A percentile compares a stretch with the other conserved stretches of the same genome.
phyloP scores from a whole-genome alignment of 106 monocot genomes.

The Platanthera zijinensis region DNA sequence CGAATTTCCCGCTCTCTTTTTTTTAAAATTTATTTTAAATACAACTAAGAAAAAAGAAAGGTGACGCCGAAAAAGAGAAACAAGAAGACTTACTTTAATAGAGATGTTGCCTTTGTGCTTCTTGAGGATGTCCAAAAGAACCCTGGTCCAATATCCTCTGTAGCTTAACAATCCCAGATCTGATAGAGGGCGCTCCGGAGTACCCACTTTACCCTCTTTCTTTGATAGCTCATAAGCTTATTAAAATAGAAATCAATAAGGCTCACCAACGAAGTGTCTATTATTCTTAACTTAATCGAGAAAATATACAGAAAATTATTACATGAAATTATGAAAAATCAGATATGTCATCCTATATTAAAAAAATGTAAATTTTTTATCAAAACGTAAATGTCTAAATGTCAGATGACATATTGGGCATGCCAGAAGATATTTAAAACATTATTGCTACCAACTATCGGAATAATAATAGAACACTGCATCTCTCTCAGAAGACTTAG shows the following conservation, averaged over 20 bases:
- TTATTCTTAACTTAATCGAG: neutral
- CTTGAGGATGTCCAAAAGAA: slow-evolving; percentile 87
- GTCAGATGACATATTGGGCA: too few species aligned
- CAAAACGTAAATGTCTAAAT: too few species aligned
- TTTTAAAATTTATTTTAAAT: too few species aligned
- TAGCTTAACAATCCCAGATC: slow-evolving; percentile 89
- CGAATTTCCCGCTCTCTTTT: too few species aligned
- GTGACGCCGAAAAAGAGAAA: neutral
- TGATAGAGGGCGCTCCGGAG: slow-evolving; percentile 92
- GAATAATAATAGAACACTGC: too few species aligned
- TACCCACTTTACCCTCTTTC: slow-evolving; percentile 97
- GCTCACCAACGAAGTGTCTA: neutral
- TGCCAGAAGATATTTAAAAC: too few species aligned
- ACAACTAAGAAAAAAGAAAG: neutral
- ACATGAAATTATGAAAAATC: neutral
- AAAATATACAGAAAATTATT: neutral
- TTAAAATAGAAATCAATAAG: neutral
- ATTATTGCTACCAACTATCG: too few species aligned
- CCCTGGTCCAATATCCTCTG: slow-evolving; percentile 93
- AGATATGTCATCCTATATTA: too few species aligned
- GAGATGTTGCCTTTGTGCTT: slow-evolving; percentile 97
- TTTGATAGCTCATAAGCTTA: slow-evolving; percentile 98
- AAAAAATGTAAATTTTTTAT: too few species aligned
- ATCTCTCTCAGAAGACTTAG: too few species aligned
- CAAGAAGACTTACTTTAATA: slow-evolving; percentile 69